phyloP scores from a whole-genome alignment of 2,329 filamentous ascomycete species.

The Colletotrichum cuscutae region DNA sequence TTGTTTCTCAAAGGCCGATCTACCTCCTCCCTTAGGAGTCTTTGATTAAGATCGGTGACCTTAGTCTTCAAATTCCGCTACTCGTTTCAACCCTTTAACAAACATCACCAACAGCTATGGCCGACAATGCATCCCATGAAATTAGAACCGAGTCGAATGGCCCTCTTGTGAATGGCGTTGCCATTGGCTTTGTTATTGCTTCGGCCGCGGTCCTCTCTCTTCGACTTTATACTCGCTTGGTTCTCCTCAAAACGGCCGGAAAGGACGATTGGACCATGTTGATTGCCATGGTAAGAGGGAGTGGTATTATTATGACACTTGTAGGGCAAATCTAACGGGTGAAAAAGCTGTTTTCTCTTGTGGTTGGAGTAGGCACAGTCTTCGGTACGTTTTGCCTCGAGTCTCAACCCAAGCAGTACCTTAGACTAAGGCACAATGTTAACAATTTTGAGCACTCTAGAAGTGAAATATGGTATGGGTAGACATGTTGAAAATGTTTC shows the following conservation, averaged over 20 bases:
- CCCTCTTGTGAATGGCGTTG: conserved; percentile 37
- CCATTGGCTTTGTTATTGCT: conserved; percentile 36
- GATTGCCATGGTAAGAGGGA: conserved; percentile 36
- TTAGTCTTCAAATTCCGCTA: neutral
- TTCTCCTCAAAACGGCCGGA: conserved; percentile 39
- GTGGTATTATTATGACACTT: no score
- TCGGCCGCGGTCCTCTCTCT: conserved; percentile 32
- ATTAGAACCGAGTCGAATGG: conserved; percentile 37
- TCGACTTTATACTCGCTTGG: conserved; percentile 39
- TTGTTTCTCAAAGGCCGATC: neutral
- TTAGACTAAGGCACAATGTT: neutral
- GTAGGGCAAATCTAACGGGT: no score
- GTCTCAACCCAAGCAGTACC: neutral
- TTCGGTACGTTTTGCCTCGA: neutral
- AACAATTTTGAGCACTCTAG: conserved; percentile 3
- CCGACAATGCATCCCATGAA: neutral
- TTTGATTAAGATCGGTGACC: neutral
- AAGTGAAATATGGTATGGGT: conserved; percentile 42
- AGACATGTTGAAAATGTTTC: conserved; percentile 38
- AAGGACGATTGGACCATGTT: conserved; percentile 43
- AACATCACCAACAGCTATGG: neutral
- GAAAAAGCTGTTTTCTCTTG: conserved; percentile 36
- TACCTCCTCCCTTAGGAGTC: neutral
- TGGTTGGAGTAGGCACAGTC: conserved; percentile 27
- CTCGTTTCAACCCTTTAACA: neutral